phyloP scores from a whole-genome alignment of 2,329 filamentous ascomycete species.

The Sporothrix globosa region DNA sequence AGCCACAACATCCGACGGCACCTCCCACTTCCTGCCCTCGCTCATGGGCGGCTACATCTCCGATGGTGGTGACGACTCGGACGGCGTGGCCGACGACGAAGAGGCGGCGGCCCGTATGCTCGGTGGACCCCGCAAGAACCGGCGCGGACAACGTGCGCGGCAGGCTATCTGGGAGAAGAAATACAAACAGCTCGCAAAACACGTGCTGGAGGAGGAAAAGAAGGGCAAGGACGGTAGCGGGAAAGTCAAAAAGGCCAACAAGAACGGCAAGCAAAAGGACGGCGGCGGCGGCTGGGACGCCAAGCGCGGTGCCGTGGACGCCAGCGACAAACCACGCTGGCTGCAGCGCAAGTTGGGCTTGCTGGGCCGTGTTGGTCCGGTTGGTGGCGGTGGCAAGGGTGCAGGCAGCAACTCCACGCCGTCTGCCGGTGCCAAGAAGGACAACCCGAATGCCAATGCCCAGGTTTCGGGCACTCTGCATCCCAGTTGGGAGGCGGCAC shows the following conservation, averaged over 20 bases:
- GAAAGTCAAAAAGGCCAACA: conserved; percentile 47
- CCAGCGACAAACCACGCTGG: conserved; percentile 52
- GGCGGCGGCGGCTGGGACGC: conserved; percentile 55
- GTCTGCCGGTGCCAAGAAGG: conserved; percentile 36
- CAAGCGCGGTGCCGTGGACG: conserved; percentile 58
- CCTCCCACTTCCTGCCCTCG: conserved; percentile 70
- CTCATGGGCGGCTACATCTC: conserved; percentile 81
- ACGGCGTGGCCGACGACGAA: conserved; percentile 70
- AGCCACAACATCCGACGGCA: neutral
- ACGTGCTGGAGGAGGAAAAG: conserved; percentile 52
- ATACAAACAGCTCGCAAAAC: conserved; percentile 71
- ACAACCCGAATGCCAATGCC: conserved; percentile 31
- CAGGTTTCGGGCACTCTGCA: conserved; percentile 55
- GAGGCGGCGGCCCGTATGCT: conserved; percentile 53
- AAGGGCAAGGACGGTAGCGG: conserved; percentile 51
- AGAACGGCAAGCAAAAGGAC: conserved; percentile 40
- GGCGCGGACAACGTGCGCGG: conserved; percentile 71
- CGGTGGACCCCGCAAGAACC: conserved; percentile 66
- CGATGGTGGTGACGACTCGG: conserved; percentile 75
- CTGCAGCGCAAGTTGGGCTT: conserved; percentile 41
- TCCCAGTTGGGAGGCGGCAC: conserved; percentile 67
- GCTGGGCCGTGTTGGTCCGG: conserved; percentile 30
- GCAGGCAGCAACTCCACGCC: conserved; percentile 16
- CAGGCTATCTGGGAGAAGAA: conserved; percentile 82
- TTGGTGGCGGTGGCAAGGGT: conserved; percentile 19